phyloP scores from a whole-genome alignment of 805 yeast genomes.

The Saccharomycopsis oosterbeekiorum region DNA sequence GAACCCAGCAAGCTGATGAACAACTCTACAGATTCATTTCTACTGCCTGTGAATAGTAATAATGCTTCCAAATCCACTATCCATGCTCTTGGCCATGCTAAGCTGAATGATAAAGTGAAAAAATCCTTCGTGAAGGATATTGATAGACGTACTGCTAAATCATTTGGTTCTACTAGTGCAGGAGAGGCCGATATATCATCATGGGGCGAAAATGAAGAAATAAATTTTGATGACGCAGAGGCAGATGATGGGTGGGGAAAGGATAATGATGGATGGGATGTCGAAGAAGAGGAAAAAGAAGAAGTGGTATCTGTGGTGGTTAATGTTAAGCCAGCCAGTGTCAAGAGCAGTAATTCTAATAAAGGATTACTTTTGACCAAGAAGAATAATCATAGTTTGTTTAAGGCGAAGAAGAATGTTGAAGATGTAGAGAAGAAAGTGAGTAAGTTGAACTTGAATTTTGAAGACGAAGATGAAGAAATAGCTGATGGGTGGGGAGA shows the following conservation, averaged over 20 bases:
- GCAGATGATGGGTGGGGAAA: slow-evolving; percentile 9
- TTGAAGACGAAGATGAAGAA: slow-evolving; percentile 27
- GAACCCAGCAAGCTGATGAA: slow-evolving; percentile 3
- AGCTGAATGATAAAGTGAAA: not conserved
- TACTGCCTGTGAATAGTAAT: not conserved
- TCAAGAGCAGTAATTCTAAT: not conserved
- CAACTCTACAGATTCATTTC: not conserved
- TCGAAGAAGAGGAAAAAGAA: not conserved
- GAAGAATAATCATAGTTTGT: not conserved
- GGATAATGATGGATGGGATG: not conserved
- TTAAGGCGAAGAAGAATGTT: not conserved
- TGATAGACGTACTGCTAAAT: not conserved
- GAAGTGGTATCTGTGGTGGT: not conserved
- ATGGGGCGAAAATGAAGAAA: slow-evolving; percentile 2
- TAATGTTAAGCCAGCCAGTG: not conserved
- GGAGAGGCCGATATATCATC: not conserved
- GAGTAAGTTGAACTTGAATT: slow-evolving; percentile 24
- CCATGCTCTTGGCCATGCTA: not conserved
- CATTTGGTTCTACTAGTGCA: not conserved
- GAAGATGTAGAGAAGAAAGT: slow-evolving; percentile 21
- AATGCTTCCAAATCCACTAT: not conserved
- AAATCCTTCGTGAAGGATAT: not conserved
- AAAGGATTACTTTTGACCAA: not conserved
- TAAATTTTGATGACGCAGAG: slow-evolving; percentile 21
- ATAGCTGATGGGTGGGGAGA: slow-evolving; percentile 37